Conservation (phyloP, 768 basidiomycete species). For the Kwoniella shandongensis region DNA sequence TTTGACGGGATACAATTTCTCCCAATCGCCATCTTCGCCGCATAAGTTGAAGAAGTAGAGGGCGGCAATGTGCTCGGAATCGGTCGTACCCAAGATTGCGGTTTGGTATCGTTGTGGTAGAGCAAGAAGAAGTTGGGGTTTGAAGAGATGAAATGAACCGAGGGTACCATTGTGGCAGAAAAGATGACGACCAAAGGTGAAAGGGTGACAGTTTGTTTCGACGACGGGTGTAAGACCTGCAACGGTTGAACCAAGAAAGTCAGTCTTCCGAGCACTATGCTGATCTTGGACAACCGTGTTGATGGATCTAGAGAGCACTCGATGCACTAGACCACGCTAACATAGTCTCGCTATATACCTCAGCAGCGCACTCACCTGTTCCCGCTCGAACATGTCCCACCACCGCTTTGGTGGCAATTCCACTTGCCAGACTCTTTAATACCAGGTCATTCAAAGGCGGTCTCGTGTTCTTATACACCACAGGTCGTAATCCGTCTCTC, state of each 20-base stretch:
- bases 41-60: conserved; percentile 50
- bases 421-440: conserved; percentile 12
- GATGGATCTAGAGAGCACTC: no score
- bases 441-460: conserved; percentile 24
- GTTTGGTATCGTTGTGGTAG: conserved; percentile 11
- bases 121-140: conserved; percentile 12
- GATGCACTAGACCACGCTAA: no score
- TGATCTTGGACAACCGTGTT: no score
- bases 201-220: conserved; percentile 24
- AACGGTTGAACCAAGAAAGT: not conserved
- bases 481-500: conserved; percentile 7
- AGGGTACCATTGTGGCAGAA: conserved; percentile 27
- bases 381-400: conserved; percentile 24
- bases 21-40: conserved; percentile 34
- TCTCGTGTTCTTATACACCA: conserved; percentile 20
- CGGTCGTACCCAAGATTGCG: conserved; percentile 45
- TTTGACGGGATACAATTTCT: conserved; percentile 38
- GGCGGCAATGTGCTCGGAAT: conserved; percentile 48
- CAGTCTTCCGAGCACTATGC: not conserved
- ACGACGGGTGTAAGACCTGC: conserved; percentile 18
- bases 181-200: conserved; percentile 21
- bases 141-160: conserved; percentile 21
- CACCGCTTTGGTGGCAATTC: conserved; percentile 11
- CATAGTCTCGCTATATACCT: no score
- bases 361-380: conserved; percentile 9